Percentiles rank a stretch among this genome's conserved stretches.
Conservation (phyloP, 2,329 filamentous ascomycete genomes). For the Colletotrichum sublineola region DNA sequence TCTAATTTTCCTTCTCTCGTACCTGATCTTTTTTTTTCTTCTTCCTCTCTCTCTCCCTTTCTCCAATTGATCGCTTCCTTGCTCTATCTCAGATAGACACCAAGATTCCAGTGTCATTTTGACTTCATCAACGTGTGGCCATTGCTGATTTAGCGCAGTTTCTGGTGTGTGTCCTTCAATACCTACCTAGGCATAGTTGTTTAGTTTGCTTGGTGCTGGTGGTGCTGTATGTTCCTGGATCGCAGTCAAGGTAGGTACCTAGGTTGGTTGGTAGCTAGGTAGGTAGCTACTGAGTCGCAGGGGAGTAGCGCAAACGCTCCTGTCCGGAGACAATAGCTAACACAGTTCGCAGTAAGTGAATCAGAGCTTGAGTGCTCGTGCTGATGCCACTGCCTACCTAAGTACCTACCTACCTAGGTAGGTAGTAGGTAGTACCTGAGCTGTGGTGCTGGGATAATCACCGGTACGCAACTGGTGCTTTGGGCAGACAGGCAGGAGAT, state of each 20-base stretch:
- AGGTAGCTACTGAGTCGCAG: not conserved
- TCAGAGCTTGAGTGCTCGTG: constrained; percentile 2
- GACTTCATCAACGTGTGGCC: not conserved
- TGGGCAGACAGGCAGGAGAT: constrained; percentile 19
- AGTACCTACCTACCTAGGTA: too few species aligned
- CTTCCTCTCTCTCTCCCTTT: not conserved
- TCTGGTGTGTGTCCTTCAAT: not conserved
- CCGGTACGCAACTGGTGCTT: constrained; percentile 7
- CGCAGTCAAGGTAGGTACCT: not conserved
- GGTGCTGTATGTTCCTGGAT: not conserved
- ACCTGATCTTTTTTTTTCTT: not conserved
- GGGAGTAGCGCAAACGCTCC: not conserved
- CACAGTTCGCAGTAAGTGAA: not conserved
- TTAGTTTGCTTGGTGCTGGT: not conserved
- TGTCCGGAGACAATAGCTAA: not conserved
- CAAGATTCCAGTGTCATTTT: not conserved
- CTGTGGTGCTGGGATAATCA: not conserved
- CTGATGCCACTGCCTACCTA: not conserved
- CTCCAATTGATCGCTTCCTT: not conserved
- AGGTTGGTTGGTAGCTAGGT: not conserved
- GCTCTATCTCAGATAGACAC: not conserved
- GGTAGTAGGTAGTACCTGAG: too few species aligned
- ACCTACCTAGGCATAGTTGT: not conserved
- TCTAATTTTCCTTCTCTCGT: not conserved
- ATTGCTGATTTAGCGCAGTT: not conserved